Conservation (phyloP, 2,329 filamentous ascomycete species). For the Sclerotinia spermophila region DNA sequence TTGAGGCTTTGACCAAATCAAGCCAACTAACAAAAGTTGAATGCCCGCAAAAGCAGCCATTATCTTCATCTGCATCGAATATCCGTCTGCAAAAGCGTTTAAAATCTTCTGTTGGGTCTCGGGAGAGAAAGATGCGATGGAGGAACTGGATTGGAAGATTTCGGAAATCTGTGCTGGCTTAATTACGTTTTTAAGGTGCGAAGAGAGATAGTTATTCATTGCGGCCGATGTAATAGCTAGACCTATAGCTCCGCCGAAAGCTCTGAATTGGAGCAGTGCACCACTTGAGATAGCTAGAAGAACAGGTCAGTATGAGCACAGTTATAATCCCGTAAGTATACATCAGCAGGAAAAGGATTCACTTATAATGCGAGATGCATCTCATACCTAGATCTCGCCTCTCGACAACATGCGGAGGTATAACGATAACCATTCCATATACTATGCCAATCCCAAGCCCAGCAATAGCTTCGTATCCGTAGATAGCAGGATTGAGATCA, state of each 20-base stretch:
- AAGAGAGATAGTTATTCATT: constrained; percentile 3
- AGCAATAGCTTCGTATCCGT: constrained; percentile 36
- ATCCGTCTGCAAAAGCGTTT: neutral
- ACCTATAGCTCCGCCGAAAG: neutral
- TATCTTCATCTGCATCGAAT: neutral
- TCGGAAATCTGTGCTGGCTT: neutral
- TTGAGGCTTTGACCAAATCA: neutral
- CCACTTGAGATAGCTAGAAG: neutral
- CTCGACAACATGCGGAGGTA: neutral
- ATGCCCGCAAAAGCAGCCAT: neutral
- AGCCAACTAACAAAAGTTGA: neutral
- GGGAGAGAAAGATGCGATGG: neutral
- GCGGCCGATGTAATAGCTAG: neutral
- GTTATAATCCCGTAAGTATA: neutral
- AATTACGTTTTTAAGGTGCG: neutral
- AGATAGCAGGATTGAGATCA: neutral
- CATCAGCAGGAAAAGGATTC: neutral
- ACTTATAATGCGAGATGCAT: neutral
- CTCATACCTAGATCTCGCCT: neutral
- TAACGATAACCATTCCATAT: neutral
- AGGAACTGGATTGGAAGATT: neutral
- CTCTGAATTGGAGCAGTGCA: neutral
- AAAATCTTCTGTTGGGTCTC: neutral
- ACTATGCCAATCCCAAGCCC: constrained; percentile 35
- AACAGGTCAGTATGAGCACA: neutral